Evolutionary conservation across 2,329 filamentous ascomycete genomes (phyloP).

Genomic region (Pyrenophora graminea): DNA sequence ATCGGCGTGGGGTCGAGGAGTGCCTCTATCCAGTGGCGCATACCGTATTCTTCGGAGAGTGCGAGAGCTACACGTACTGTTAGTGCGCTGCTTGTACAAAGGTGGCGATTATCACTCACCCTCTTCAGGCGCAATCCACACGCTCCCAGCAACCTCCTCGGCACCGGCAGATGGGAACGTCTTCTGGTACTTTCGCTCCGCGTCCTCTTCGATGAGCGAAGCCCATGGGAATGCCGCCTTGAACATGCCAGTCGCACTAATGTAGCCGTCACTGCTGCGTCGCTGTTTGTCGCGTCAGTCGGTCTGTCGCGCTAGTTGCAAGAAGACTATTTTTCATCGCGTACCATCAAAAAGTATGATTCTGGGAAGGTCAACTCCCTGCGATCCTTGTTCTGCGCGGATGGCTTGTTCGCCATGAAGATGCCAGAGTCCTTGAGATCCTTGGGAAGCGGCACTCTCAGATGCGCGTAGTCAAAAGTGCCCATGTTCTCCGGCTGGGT

Average conservation of each 20-base stretch:
- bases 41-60: constrained; percentile 84
- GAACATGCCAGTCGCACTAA: constrained; percentile 90
- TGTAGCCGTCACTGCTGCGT: constrained; percentile 80
- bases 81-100: constrained; percentile 11
- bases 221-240: constrained; percentile 86
- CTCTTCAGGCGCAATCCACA: constrained; percentile 86
- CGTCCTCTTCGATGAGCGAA: constrained; percentile 70
- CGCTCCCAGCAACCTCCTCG: constrained; percentile 93
- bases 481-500: constrained; percentile 75
- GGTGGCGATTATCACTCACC: constrained; percentile 51
- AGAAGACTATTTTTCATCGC: constrained; percentile 28
- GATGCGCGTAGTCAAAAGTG: constrained; percentile 92
- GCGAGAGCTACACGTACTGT: constrained; percentile 67
- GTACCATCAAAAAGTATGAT: constrained; percentile 92
- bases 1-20: constrained; percentile 88
- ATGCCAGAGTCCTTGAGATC: constrained; percentile 87
- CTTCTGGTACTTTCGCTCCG: constrained; percentile 84
- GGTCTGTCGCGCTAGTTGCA: constrained; percentile 15
- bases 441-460: constrained; percentile 89
- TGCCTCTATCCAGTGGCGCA: constrained; percentile 86
- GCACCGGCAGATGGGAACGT: constrained; percentile 76
- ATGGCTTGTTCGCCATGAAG: constrained; percentile 71
- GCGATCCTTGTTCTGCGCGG: constrained; percentile 26
- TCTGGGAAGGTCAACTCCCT: constrained; percentile 62
- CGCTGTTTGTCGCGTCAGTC: constrained; percentile 57